A percentile compares a stretch with the other conserved stretches of the same genome.
These are phyloP conservation scores for Suhomyces chickasaworum DNA, from an alignment of 1,139 yeast genomes.

Conservation along the genomic window DNA sequence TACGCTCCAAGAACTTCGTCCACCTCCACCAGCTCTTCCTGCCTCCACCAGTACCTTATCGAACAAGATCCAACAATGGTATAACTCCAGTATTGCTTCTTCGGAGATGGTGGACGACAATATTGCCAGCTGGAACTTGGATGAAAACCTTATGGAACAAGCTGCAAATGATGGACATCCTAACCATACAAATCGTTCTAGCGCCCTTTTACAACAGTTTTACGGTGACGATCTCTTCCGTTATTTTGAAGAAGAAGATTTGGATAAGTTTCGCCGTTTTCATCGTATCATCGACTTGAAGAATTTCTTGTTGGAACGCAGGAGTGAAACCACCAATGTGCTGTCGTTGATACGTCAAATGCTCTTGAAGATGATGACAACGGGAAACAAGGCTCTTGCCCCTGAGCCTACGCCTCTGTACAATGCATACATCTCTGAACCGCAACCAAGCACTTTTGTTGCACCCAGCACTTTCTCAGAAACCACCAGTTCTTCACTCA, in stretches of 20 bases:
- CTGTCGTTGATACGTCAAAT: conserved; percentile 9
- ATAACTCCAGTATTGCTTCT: conserved; percentile 17
- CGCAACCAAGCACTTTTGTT: conserved; percentile 7
- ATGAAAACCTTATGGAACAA: conserved; percentile 31
- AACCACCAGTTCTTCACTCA: conserved; percentile 25
- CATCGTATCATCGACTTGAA: conserved; percentile 26
- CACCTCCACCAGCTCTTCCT: background rate
- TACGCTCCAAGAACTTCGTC: background rate
- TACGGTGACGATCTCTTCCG: conserved; percentile 41
- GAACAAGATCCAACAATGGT: conserved; percentile 30
- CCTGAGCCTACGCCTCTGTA: conserved; percentile 2
- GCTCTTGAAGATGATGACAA: conserved; percentile 7
- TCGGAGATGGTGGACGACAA: conserved; percentile 38
- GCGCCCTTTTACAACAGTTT: conserved; percentile 23
- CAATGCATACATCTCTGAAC: conserved; percentile 1
- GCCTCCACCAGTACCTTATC: conserved; percentile 17
- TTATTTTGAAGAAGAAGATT: conserved; percentile 29
- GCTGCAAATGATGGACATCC: conserved; percentile 2
- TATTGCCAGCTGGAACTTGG: conserved; percentile 50
- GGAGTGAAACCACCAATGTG: conserved; percentile 4
- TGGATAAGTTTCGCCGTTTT: conserved; percentile 31
- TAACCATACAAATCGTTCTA: background rate
- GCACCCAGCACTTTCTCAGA: conserved; percentile 19
- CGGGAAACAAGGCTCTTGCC: background rate
- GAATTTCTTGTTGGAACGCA: conserved; percentile 19